phyloP scores from a whole-genome alignment of 2,329 filamentous ascomycete species.

The Cladosporium velox region DNA sequence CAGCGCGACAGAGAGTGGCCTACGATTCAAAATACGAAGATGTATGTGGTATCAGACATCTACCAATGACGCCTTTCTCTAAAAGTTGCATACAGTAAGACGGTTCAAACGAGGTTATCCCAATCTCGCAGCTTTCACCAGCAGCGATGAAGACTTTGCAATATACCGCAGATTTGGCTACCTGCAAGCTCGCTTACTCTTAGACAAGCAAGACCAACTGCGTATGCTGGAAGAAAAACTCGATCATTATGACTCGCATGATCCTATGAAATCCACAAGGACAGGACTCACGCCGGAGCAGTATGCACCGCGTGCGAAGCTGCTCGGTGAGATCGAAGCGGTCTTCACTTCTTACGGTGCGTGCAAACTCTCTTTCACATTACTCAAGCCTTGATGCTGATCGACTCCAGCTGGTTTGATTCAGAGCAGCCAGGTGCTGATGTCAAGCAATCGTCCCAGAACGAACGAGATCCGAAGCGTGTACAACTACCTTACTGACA shows the following conservation, averaged over 20 bases:
- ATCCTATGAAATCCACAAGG: not conserved
- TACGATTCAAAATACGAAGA: too few species aligned
- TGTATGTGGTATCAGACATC: too few species aligned
- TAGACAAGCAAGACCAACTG: slow-evolving; percentile 38
- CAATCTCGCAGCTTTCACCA: slow-evolving; percentile 41
- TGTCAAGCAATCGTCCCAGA: slow-evolving; percentile 36
- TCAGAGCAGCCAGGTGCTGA: slow-evolving; percentile 29
- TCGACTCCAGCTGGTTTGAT: slow-evolving; percentile 3
- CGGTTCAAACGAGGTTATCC: slow-evolving; percentile 39
- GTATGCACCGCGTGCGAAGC: not conserved
- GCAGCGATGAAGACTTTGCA: slow-evolving; percentile 47
- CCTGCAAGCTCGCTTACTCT: slow-evolving; percentile 42
- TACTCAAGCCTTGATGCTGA: not conserved
- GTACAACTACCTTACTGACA: slow-evolving; percentile 34
- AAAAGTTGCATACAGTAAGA: too few species aligned
- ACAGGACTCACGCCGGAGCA: not conserved
- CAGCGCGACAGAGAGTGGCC: too few species aligned
- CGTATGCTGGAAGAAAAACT: slow-evolving; percentile 33
- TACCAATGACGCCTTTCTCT: too few species aligned
- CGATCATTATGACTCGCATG: slow-evolving; percentile 25
- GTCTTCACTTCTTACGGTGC: slow-evolving; percentile 23
- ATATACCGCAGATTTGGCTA: slow-evolving; percentile 47
- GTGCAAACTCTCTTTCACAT: not conserved
- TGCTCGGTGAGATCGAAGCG: slow-evolving; percentile 20
- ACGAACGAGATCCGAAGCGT: slow-evolving; percentile 36